Evolutionary conservation across 208 protist genomes (phyloP), one percentile per base, ranked within the genome.

Genomic region (Wallacemonas sp.): DNA sequence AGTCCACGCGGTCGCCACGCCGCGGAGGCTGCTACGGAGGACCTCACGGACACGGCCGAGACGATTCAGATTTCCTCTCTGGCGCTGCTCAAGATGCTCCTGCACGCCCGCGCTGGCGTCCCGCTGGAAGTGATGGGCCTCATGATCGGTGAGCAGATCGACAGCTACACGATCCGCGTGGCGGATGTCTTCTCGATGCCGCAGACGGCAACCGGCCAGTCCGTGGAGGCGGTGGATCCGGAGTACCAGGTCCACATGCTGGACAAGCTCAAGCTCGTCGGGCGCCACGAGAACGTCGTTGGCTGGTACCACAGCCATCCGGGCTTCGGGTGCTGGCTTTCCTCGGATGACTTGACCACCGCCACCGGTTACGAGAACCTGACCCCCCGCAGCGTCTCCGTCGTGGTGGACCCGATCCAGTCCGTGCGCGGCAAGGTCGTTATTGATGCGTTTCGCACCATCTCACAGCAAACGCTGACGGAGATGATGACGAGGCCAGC

Each of bases 301-400:
- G 99, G 99, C 12, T 99, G 99, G 99, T 99, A 99, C 85, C 99
- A 99, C 77, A 99, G 96, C 61, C 99, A 99, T 78, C 99, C 99
- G 17, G 99, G 99, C 29, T 99, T 99, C 80, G 99, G 99, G 21
- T 99, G 98, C 88, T 99, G 99, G 99, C 95, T 99, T 8, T 99
- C 98, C 27, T 94, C 95, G 43, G 98, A 99, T 57, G 99, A 99
- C 90, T 94, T 99, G 27, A 99, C 99, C 78, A 99, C 99, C 26
- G 99, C 99, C 64, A 86, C 74, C 26, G 84, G 79, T 57, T 99
- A 99, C 75, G 99, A 99, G 80, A 85, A 96, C 47, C 80, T 99
- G 38, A 98, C 99, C 47, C 87, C 95, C 47, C 87, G 99, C 46
- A 95, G 96, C 43, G 99, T 99, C 2, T 99, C 99, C 24, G 99